These are phyloP conservation scores for Aspergillus melleus DNA, from an alignment of 2,329 filamentous ascomycete genomes.

Conservation along the genomic window DNA sequence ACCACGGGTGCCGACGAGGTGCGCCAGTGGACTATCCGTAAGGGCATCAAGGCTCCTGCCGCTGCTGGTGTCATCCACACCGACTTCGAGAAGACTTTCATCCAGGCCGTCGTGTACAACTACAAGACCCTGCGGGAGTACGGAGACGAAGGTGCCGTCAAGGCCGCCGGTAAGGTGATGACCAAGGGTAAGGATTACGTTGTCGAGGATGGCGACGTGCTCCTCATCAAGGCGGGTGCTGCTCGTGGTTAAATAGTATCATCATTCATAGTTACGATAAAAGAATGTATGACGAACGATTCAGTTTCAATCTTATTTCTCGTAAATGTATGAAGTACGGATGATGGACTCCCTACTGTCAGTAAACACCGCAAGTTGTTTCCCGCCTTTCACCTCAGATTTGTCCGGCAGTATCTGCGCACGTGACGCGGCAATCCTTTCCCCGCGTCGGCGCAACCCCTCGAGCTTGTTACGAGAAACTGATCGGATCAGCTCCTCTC, in stretches of 20 bases:
- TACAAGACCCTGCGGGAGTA: slow-evolving; percentile 77
- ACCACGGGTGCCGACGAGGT: slow-evolving; percentile 95
- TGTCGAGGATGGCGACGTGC: slow-evolving; percentile 57
- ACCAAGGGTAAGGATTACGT: slow-evolving; percentile 98
- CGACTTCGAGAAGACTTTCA: slow-evolving; percentile 99
- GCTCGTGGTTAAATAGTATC: slow-evolving; percentile 44
- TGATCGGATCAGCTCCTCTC: neutral
- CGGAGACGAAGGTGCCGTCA: slow-evolving; percentile 84
- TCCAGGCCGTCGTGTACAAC: slow-evolving; percentile 94
- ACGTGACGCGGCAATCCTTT: slow-evolving; percentile 4
- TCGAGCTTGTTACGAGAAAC: neutral
- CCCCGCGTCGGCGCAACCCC: slow-evolving; percentile 12
- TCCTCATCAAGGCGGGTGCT: slow-evolving; percentile 75
- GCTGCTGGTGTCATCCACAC: slow-evolving; percentile 97
- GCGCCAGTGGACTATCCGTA: slow-evolving; percentile 95
- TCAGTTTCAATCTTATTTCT: neutral
- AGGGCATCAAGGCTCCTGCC: slow-evolving; percentile 94
- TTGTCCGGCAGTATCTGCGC: neutral
- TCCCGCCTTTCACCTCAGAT: too few species aligned
- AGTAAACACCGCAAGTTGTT: neutral
- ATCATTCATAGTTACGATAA: slow-evolving; percentile 1
- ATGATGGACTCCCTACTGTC: too few species aligned
- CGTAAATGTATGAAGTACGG: neutral
- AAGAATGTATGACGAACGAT: neutral
- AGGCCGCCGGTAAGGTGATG: slow-evolving; percentile 93